A percentile compares a stretch with the other conserved stretches of the same genome.
phyloP scores from a whole-genome alignment of 495 filamentous ascomycete genomes.

The Neurospora africana region DNA sequence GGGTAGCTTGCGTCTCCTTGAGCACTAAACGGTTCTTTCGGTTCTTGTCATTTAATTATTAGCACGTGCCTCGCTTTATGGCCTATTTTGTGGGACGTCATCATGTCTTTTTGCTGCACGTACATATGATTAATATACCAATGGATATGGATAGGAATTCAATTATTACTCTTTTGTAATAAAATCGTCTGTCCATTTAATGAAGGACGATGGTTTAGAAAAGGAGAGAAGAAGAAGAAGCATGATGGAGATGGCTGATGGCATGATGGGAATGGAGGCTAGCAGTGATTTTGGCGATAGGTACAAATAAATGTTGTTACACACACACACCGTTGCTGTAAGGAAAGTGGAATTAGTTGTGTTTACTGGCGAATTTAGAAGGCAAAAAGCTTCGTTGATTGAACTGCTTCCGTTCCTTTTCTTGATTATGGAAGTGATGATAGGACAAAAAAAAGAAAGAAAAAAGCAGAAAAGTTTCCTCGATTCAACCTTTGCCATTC shows the following conservation, averaged over 20 bases:
- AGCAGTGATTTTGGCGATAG: not conserved
- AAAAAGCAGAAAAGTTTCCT: too few species aligned
- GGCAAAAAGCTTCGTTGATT: not conserved
- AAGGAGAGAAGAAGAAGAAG: not conserved
- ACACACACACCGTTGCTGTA: not conserved
- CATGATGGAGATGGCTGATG: not conserved
- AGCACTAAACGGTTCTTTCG: conserved; percentile 52
- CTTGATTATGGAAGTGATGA: not conserved
- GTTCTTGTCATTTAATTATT: not conserved
- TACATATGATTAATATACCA: not conserved
- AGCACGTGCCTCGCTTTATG: not conserved
- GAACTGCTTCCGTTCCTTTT: not conserved
- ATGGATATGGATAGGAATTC: not conserved
- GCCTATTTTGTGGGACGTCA: not conserved
- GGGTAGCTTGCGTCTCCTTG: conserved; percentile 87
- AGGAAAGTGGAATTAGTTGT: not conserved
- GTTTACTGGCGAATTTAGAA: not conserved
- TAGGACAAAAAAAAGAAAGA: too few species aligned
- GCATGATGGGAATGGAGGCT: not conserved
- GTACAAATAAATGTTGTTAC: not conserved
- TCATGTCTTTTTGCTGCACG: not conserved
- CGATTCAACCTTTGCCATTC: too few species aligned
- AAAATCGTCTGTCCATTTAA: not conserved
- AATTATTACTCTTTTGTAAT: not conserved
- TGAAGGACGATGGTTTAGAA: not conserved